Evolutionary conservation across 345 rosid species (phyloP).

Genomic region (Passiflora organensis): DNA sequence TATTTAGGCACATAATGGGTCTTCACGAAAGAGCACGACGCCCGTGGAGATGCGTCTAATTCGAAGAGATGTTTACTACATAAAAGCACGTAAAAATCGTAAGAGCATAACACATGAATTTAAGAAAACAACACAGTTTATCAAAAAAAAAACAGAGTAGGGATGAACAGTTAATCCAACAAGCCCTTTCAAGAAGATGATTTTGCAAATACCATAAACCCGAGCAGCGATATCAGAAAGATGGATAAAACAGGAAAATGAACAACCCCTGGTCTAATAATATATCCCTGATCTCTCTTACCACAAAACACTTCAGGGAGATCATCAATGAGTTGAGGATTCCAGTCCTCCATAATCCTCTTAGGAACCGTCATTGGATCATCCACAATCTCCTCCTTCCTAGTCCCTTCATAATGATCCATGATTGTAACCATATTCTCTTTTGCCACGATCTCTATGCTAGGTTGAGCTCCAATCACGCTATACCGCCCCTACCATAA

Average conservation of each 20-base stretch:
- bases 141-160: too few species aligned
- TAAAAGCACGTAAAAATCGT: too few species aligned
- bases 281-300: constrained; percentile 21
- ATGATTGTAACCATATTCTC: constrained; percentile 73
- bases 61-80: too few species aligned
- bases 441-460: constrained; percentile 77
- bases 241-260: background rate
- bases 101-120: too few species aligned
- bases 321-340: constrained; percentile 71
- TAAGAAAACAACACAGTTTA: too few species aligned
- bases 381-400: constrained; percentile 71
- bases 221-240: background rate
- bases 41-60: too few species aligned
- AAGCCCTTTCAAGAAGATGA: too few species aligned
- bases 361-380: constrained; percentile 89
- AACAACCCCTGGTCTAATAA: background rate
- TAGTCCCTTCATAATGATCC: constrained; percentile 63
- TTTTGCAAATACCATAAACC: too few species aligned
- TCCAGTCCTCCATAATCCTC: constrained; percentile 76
- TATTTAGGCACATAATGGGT: too few species aligned
- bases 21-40: too few species aligned
- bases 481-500: constrained; percentile 72
- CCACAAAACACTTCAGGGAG: constrained; percentile 91
- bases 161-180: too few species aligned
- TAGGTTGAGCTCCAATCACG: constrained; percentile 87